These are phyloP conservation scores for Primulina eburnea DNA, from an alignment of 257 asterid species.

Conservation along the genomic window DNA sequence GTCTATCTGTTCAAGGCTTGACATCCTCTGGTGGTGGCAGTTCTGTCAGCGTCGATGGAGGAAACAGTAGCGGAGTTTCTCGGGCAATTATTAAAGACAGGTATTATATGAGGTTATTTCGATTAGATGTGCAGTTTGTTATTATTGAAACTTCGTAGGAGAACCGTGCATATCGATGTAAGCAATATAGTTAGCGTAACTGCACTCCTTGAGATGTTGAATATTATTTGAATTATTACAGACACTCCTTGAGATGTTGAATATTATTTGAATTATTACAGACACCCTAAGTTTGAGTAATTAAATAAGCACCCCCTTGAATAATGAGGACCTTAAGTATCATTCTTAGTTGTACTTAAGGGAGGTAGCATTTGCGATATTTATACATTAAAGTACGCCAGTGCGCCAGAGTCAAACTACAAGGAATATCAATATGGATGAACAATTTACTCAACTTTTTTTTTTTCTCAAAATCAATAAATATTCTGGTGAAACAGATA, in stretches of 20 bases:
- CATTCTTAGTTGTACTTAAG: not conserved
- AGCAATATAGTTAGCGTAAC: not conserved
- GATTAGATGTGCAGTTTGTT: not conserved
- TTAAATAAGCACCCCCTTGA: not conserved
- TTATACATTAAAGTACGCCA: not conserved
- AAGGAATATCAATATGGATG: not conserved
- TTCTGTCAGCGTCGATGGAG: constrained; percentile 72
- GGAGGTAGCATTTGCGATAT: not conserved
- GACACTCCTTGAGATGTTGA: not conserved
- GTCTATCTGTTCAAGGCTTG: constrained; percentile 78
- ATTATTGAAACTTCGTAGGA: not conserved
- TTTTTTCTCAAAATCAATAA: no score
- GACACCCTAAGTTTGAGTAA: not conserved
- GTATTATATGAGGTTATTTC: constrained; percentile 31
- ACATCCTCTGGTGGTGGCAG: constrained; percentile 93
- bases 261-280: not conserved
- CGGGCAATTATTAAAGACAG: constrained; percentile 85
- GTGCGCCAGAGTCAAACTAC: not conserved
- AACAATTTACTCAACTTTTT: no score
- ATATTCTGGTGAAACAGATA: constrained; percentile 8
- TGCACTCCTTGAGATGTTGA: not conserved
- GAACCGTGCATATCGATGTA: not conserved
- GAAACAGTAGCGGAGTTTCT: constrained; percentile 92
- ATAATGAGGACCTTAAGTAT: not conserved
- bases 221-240: not conserved